Base-by-base conservation (phyloP, 2,329 filamentous ascomycete species). In the Domatiomyces catenatus region DNA sequence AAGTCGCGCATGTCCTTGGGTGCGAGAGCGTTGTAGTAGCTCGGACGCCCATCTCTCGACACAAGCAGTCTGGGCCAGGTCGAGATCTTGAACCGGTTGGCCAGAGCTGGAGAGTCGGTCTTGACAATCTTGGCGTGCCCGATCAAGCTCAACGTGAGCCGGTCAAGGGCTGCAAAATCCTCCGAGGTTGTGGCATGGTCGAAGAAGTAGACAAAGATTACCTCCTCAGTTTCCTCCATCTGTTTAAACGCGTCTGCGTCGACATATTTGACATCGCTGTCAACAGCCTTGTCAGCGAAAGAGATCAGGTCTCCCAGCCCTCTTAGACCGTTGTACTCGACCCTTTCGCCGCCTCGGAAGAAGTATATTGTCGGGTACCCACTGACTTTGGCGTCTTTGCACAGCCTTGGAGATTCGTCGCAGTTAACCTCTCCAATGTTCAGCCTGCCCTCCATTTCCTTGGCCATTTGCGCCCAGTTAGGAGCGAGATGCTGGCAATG, bases 371-470 rank as follows among this genome's bases (percentile, higher is more conserved):
- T 95, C 1, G 92, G 92, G 63, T 86, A 98, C 8, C 81, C 84
- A 51, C 74, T 75, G 42, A 94, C 77, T 44, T 77, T 77, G 45
- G 86, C 86, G 58, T 96, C 88, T 67, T 94, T 94, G 75, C 92
- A 98, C n/a, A 98, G 77, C 44, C 83, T 77, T 49, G 80, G 76
- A 63, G 96, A 86, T 36, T 75, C 74, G 48, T 96, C 90, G 63
- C 92, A 98, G 69, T 98, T 94, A 56, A 98, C 90, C 66, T 96
- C 89, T 53, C 90, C 92, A 61, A 98, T 75, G 63, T 96, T 95
- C 52, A 98, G 78, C 57, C 79, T 81, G 44, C 84, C 85, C 66
- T 88, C 80, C 86, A 95, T 92, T 62, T 90, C 86, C 64, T 89
- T 88, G 44, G 85, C 85, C 68, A 98, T 79, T 61, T 90, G 84